Base-by-base conservation (phyloP, 139 green algal species). In the Dunaliella primolecta region DNA sequence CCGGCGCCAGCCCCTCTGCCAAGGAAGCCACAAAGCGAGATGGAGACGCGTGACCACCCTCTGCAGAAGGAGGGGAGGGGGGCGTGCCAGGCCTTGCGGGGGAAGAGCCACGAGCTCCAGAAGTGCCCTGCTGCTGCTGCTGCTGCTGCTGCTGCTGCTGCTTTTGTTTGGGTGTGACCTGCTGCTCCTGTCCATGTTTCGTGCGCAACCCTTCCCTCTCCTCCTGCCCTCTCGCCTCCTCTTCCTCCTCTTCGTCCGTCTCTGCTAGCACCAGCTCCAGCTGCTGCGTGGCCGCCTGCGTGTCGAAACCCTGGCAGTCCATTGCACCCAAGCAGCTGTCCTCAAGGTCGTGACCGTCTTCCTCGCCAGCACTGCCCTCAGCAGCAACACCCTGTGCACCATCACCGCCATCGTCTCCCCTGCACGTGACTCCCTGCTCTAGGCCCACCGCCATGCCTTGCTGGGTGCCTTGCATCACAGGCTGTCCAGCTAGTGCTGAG, bases 201-300 rank as follows among this genome's bases (percentile, higher is more conserved):
- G 46, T 64, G 46, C 7, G 46, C 75, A 21, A 32, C 75, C 33
- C 2, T 27, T 36, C n/a, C 30, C 24, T 30, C 30, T 36, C 75
- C 75, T 80, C 75, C 29, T 36, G 29, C 75, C 2, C 75, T 2
- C 33, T 30, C 75, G 20, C 70, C 29, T 33, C 75, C 29, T 36
- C 75, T 30, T 80, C 75, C n/a, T 80, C 75, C 75, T 80, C 75
- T 30, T 80, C 75, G 11, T 36, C 30, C 32, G 7, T 36, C n/a
- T 36, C 75, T 33, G 32, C 75, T 36, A 80, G 75, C 7, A 38
- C 75, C 75, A 80, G 75, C 75, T 37, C 75, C 30, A 80, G 30
- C 7, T 32, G 75, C 75, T 80, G 75, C 75, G 75, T 80, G 75
- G 75, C 27, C 30, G 29, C 75, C 30, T 80, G 75, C 75, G 75